Base-by-base conservation (phyloP, 2,329 filamentous ascomycete species). In the Pseudogymnoascus sp. region DNA sequence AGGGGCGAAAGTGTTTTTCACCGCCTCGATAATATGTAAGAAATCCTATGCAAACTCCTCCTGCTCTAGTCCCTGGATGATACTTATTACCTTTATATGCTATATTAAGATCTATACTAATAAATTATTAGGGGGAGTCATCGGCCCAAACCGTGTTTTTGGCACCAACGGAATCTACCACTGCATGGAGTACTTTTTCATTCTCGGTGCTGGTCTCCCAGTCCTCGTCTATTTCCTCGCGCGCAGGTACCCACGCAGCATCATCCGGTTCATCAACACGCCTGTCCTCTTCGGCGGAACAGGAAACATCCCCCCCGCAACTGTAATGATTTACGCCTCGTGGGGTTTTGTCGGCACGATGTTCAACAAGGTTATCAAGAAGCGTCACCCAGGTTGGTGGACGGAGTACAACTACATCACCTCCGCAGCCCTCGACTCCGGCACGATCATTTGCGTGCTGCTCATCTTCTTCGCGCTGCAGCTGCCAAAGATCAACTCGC, bases 401-500 rank as follows among this genome's bases (percentile, higher is more conserved):
- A 78, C 88, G 73, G 85, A 87, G 73, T 91, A 90, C 77, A 91
- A 91, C 77, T 91, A 91, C 73, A 81, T 90, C 70, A 84, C 87
- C 0, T 89, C 87, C 18, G 88, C 88, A 0, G 89, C 85, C 1
- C 77, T 91, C 38, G 89, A 91, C 73, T 83, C 83, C 59, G 88
- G 88, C 4, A 79, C 90, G 4, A 84, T 87, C 11, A 73, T 90
- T 18, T 83, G 81, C 36, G 87, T 87, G 0, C 81, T 91, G 37
- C 73, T 91, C 64, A 87, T 91, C 64, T 89, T 91, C 77, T 84
- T 89, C 68, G 81, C 85, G 1, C 75, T 91, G 28, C 84, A 85
- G 63, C 73, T 90, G 67, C 86, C 86, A 2, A 76, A 78, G 36
- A 79, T 80, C 7, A 70, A 72, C 2, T 76, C 83, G 64, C 84